Evolutionary conservation across 495 filamentous ascomycete genomes (phyloP), one percentile per base, ranked within the genome.

Genomic region (Penicillium bovifimosum): DNA sequence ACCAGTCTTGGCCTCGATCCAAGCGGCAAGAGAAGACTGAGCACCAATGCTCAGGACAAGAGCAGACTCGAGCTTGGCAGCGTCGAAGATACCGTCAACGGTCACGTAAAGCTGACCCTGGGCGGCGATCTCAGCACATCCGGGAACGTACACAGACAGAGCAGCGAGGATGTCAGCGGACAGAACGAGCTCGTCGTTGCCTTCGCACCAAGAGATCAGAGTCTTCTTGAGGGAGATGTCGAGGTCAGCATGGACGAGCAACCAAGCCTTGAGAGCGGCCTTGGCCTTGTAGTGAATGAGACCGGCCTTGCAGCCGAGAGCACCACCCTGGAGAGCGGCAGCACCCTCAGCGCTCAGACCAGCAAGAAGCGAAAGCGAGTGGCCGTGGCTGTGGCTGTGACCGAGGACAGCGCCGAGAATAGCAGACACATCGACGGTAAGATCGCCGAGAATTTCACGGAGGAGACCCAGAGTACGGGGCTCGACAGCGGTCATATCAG

Each of bases 11-110:
- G 52, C 62, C 35, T 54, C 47, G 33, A 75, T 45, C 61, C 68
- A 71, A 42, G 62, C 52, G 36, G 55, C 46, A 14, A 76, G 65
- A 41, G 65, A 55, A 44, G 62, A 26, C 60, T 72, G 70, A 16
- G 61, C 56, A 17, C 58, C 62, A 33, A 55, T 54, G 47, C 55
- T 67, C 39, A 76, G 65, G 45, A 72, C 62, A 8, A 72, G 66
- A 43, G 59, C 62, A 13, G 57, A 52, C 40, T 57, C 62, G 11
- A 69, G 56, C 11, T 63, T 60, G 41, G 60, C 28, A 28, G 64
- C 47, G 10, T 52, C 47, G 50, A 73, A 69, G 51, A 76, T 72
- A 67, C 73, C 73, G 10, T 74, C 70, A 18, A 74, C 17, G 32
- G 64, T 72, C 27, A 74, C 70, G 40, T 63, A 67, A 35, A 74